These are phyloP conservation scores for Luffa acutangula DNA, from an alignment of 306 rosid species.

Conservation along the genomic window DNA sequence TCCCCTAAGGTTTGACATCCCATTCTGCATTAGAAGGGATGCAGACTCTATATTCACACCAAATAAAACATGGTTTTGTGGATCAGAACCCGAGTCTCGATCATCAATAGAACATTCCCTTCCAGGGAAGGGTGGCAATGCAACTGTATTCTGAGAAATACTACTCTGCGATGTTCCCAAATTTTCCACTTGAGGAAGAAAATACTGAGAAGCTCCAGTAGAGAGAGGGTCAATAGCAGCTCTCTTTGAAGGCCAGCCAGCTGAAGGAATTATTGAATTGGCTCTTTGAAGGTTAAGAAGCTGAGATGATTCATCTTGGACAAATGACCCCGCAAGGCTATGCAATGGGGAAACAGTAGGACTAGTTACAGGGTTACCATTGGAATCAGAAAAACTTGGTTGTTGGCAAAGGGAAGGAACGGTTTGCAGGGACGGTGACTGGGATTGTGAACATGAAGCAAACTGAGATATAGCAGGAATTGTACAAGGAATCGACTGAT, in stretches of 20 bases:
- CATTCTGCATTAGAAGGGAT: conserved; percentile 69
- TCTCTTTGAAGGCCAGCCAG: conserved; percentile 72
- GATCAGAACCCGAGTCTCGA: conserved; percentile 60
- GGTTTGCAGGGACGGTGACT: conserved; percentile 3
- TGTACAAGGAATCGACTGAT: conserved; percentile 46
- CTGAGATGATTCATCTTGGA: conserved; percentile 70
- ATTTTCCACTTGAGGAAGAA: conserved; percentile 65
- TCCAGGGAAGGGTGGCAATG: conserved; percentile 97
- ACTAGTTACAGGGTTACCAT: conserved; percentile 25
- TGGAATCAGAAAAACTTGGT: conserved; percentile 65
- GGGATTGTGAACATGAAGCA: conserved; percentile 64
- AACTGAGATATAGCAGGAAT: conserved; percentile 40
- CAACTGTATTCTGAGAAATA: conserved; percentile 43
- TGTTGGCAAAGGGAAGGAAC: conserved; percentile 23
- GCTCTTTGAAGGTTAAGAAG: conserved; percentile 48
- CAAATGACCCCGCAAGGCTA: conserved; percentile 61
- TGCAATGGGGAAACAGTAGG: conserved; percentile 70
- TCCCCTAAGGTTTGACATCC: conserved; percentile 51
- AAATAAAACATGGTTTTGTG: conserved; percentile 72
- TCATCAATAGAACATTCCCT: conserved; percentile 76
- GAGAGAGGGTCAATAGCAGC: conserved; percentile 60
- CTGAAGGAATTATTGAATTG: conserved; percentile 17
- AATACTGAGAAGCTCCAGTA: conserved; percentile 28
- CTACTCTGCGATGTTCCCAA: conserved; percentile 44
- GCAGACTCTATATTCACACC: conserved; percentile 88